Percentiles rank a stretch among this genome's conserved stretches.
phyloP scores from a whole-genome alignment of 164 flowering plant genomes.

The Berberis vulgaris region DNA sequence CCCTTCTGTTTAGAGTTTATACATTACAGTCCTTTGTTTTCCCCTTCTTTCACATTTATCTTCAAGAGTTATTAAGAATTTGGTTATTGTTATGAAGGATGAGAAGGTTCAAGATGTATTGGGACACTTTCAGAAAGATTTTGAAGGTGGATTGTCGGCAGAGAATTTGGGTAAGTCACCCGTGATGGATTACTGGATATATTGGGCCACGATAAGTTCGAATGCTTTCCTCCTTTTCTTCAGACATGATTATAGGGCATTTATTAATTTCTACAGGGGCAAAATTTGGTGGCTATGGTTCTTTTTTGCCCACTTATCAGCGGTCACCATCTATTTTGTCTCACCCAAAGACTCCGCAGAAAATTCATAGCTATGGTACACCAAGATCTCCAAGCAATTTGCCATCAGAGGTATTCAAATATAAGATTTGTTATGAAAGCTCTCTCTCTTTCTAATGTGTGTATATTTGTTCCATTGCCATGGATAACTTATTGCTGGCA shows the following conservation, averaged over 20 bases:
- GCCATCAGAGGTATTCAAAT: conserved; percentile 42
- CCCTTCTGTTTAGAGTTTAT: not conserved
- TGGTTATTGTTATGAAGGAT: conserved; percentile 17
- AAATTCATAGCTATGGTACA: conserved; percentile 16
- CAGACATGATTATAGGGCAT: not conserved
- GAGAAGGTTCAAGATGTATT: conserved; percentile 52
- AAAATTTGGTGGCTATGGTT: conserved; percentile 79
- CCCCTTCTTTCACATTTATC: not conserved
- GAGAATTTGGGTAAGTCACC: conserved; percentile 64
- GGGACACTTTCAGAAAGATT: conserved; percentile 80
- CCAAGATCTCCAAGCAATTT: conserved; percentile 29
- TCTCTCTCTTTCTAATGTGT: conserved; percentile 3
- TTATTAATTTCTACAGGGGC: conserved; percentile 43
- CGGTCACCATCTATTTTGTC: conserved; percentile 41
- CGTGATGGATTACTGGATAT: not conserved
- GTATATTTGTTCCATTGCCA: not conserved
- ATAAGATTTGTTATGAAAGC: conserved; percentile 2
- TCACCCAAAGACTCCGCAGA: conserved; percentile 41
- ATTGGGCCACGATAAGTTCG: not conserved
- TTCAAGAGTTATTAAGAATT: conserved; percentile 1
- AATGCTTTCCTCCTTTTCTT: conserved; percentile 1
- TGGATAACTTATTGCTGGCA: not conserved
- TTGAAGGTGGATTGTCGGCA: conserved; percentile 65
- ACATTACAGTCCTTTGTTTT: not conserved
- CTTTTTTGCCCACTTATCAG: conserved; percentile 65